A percentile compares a stretch with the other conserved stretches of the same genome.
These are phyloP conservation scores for Russula abietina DNA, from an alignment of 768 basidiomycete genomes.

Conservation along the genomic window DNA sequence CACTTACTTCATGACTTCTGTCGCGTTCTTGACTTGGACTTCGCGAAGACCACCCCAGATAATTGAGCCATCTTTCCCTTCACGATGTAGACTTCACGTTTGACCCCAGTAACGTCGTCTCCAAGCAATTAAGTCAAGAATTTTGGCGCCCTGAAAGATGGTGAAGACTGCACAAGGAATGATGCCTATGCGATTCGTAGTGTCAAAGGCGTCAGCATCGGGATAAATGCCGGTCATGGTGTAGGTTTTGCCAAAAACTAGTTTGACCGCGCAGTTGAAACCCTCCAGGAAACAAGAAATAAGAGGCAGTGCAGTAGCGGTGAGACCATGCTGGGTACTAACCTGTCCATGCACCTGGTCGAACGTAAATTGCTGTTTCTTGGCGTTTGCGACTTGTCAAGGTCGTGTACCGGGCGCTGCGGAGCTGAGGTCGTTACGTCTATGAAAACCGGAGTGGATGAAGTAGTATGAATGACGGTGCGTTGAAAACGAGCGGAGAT, in stretches of 20 bases:
- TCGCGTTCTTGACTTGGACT: slow-evolving; percentile 73
- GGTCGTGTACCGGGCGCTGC: slow-evolving; percentile 46
- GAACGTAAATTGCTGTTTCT: slow-evolving; percentile 85
- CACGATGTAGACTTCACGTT: slow-evolving; percentile 92
- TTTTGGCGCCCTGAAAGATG: slow-evolving; percentile 75
- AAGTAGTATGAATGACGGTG: slow-evolving; percentile 73
- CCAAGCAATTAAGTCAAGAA: slow-evolving; percentile 84
- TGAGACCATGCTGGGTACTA: slow-evolving; percentile 77
- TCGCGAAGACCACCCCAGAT: slow-evolving; percentile 96
- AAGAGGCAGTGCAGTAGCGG: slow-evolving; percentile 76
- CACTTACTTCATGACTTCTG: slow-evolving; percentile 89
- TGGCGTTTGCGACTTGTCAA: slow-evolving; percentile 37
- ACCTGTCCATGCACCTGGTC: slow-evolving; percentile 90
- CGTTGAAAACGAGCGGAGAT: slow-evolving; percentile 95
- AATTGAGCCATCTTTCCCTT: slow-evolving; percentile 95
- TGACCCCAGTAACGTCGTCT: slow-evolving; percentile 60
- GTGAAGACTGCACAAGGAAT: slow-evolving; percentile 89
- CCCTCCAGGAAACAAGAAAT: slow-evolving; percentile 85
- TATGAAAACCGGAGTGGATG: slow-evolving; percentile 72
- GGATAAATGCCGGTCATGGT: slow-evolving; percentile 97
- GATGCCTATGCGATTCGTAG: slow-evolving; percentile 85
- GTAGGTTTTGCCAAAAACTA: slow-evolving; percentile 92
- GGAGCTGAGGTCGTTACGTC: slow-evolving; percentile 56
- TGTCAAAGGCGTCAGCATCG: slow-evolving; percentile 77
- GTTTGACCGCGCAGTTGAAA: slow-evolving; percentile 99